phyloP scores from a whole-genome alignment of 768 basidiomycete species.

The Pleurotus citrinopileatus region DNA sequence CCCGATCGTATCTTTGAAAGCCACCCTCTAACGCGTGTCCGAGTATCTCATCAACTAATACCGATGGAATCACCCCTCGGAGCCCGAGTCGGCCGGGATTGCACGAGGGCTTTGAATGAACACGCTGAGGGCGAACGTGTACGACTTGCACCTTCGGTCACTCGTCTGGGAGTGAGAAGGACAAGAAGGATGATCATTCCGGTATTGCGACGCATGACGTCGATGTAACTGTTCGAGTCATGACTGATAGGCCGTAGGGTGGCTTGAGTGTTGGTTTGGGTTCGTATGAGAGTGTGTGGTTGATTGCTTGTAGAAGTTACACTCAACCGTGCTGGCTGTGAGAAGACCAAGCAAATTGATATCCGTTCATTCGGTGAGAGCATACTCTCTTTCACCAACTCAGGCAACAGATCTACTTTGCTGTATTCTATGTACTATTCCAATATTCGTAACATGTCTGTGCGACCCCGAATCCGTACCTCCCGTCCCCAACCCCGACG shows the following conservation, averaged over 20 bases:
- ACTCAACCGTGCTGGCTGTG: constrained; percentile 40
- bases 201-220: constrained; percentile 4
- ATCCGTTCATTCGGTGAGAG: constrained; percentile 66
- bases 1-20: constrained; percentile 68
- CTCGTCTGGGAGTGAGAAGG: background rate
- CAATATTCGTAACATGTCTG: constrained; percentile 74
- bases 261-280: constrained; percentile 74
- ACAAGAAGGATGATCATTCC: background rate
- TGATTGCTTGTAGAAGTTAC: constrained; percentile 78
- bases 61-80: constrained; percentile 59
- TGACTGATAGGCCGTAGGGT: constrained; percentile 88
- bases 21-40: constrained; percentile 77
- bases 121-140: constrained; percentile 37
- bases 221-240: constrained; percentile 54
- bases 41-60: constrained; percentile 29
- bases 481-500: constrained; percentile 60
- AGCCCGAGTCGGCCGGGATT: constrained; percentile 64
- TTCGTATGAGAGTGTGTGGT: constrained; percentile 64
- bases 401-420: too few relatives aligned
- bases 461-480: constrained; percentile 70
- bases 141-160: constrained; percentile 24
- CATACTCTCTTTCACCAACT: background rate
- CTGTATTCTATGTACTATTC: constrained; percentile 28
- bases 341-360: constrained; percentile 63
- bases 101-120: constrained; percentile 64